A percentile compares a stretch with the other conserved stretches of the same genome.
Conservation (phyloP, 768 basidiomycete species). For the Hypholoma sublateritium region DNA sequence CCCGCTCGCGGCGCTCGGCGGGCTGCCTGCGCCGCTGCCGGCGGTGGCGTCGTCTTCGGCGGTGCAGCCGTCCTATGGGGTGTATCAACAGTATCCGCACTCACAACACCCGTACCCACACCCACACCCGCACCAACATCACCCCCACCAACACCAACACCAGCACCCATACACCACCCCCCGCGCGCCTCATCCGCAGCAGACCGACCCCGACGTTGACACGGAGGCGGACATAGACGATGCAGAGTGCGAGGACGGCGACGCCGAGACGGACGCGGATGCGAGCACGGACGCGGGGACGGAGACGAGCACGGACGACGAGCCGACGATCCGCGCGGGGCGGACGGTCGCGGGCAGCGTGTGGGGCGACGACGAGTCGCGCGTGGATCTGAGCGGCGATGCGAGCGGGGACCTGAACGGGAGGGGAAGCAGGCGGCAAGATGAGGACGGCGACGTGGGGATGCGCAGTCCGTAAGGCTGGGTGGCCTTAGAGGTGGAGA, state of each 20-base stretch:
- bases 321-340: slow-evolving; percentile 25
- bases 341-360: slow-evolving; percentile 22
- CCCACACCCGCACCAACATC: not conserved
- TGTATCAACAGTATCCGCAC: slow-evolving; percentile 12
- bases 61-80: slow-evolving; percentile 6
- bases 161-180: too few relatives aligned
- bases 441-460: slow-evolving; percentile 12
- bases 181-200: too few relatives aligned
- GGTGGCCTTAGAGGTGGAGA: too few relatives aligned
- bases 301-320: slow-evolving; percentile 28
- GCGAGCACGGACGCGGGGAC: slow-evolving; percentile 33
- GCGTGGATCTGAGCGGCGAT: too few relatives aligned
- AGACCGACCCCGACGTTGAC: too few relatives aligned
- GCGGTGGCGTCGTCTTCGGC: not conserved
- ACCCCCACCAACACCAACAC: too few relatives aligned
- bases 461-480: slow-evolving; percentile 22
- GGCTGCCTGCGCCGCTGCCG: slow-evolving; percentile 5
- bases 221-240: not conserved
- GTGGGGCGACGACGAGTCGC: slow-evolving; percentile 18
- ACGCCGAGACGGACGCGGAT: slow-evolving; percentile 22
- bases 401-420: too few relatives aligned
- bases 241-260: slow-evolving; percentile 16
- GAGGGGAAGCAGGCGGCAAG: too few relatives aligned
- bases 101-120: slow-evolving; percentile 6
- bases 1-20: slow-evolving; percentile 15